Percentiles rank a stretch among this genome's conserved stretches.
Evolutionary conservation across 148 eudicot species (phyloP).

Genomic region (Amaranthus hypochondriacus): DNA sequence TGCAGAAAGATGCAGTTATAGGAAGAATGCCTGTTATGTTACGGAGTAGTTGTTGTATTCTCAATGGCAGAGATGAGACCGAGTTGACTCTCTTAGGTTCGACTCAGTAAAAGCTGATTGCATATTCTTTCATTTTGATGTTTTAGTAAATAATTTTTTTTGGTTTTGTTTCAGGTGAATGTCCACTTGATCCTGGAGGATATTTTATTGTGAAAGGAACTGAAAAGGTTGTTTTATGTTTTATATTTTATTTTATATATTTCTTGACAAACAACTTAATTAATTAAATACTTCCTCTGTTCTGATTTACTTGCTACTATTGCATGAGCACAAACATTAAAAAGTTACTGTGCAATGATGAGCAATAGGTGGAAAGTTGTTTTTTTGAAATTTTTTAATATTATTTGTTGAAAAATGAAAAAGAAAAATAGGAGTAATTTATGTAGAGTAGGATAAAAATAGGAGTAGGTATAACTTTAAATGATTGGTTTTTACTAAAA

Average conservation of each 20-base stretch:
- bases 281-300: too few relatives aligned
- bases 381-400: too few relatives aligned
- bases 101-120: conserved; percentile 4
- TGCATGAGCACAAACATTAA: too few relatives aligned
- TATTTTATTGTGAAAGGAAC: conserved; percentile 89
- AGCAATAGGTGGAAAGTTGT: too few relatives aligned
- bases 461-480: too few relatives aligned
- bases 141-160: conserved; percentile 5
- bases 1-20: conserved; percentile 53
- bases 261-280: too few relatives aligned
- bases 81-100: conserved; percentile 81
- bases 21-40: conserved; percentile 94
- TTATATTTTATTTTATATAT: not conserved
- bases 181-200: conserved; percentile 99
- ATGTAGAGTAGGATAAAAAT: too few relatives aligned
- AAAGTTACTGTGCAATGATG: too few relatives aligned
- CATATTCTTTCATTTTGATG: conserved; percentile 2
- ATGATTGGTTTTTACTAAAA: too few relatives aligned
- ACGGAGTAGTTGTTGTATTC: conserved; percentile 64
- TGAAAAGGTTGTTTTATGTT: conserved; percentile 58
- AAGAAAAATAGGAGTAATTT: too few relatives aligned
- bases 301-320: too few relatives aligned
- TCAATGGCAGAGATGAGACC: conserved; percentile 76
- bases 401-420: too few relatives aligned
- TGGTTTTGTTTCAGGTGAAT: conserved; percentile 56